phyloP scores from a whole-genome alignment of 2,329 filamentous ascomycete species.

The Waltergamsia citrina region DNA sequence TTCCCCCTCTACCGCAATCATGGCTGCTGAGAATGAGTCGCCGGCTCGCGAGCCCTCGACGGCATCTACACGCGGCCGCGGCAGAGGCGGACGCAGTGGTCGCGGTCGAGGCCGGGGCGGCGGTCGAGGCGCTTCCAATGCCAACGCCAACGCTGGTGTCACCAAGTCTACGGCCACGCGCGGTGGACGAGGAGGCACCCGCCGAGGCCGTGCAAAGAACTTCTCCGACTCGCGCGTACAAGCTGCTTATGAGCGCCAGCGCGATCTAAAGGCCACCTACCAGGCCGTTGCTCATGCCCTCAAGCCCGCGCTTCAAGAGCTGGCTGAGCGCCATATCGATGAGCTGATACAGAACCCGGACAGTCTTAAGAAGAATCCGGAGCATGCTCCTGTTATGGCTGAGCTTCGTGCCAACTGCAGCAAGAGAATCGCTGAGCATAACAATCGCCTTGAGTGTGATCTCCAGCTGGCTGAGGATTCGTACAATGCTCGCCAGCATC shows the following conservation, averaged over 20 bases:
- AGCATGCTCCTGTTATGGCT: slow-evolving; percentile 40
- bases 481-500: slow-evolving; percentile 20
- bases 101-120: slow-evolving; percentile 19
- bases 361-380: slow-evolving; percentile 40
- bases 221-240: slow-evolving; percentile 45
- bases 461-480: slow-evolving; percentile 27
- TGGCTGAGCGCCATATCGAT: slow-evolving; percentile 51
- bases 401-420: slow-evolving; percentile 31
- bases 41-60: slow-evolving; percentile 17
- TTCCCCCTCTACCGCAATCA: slow-evolving; percentile 16
- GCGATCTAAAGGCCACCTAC: slow-evolving; percentile 57
- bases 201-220: slow-evolving; percentile 45
- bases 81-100: slow-evolving; percentile 19
- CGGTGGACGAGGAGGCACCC: slow-evolving; percentile 22
- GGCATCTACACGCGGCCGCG: slow-evolving; percentile 23
- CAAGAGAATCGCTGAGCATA: slow-evolving; percentile 18
- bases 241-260: slow-evolving; percentile 52
- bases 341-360: slow-evolving; percentile 44
- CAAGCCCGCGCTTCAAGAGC: slow-evolving; percentile 55
- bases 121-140: slow-evolving; percentile 11
- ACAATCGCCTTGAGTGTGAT: slow-evolving; percentile 22
- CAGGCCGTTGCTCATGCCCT: slow-evolving; percentile 52
- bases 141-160: slow-evolving; percentile 3
- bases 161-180: slow-evolving; percentile 6
- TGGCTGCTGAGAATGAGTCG: slow-evolving; percentile 28